Percentiles rank a stretch among this genome's conserved stretches.
Conservation (phyloP, 306 rosid genomes). For the Acacia acuminata region DNA sequence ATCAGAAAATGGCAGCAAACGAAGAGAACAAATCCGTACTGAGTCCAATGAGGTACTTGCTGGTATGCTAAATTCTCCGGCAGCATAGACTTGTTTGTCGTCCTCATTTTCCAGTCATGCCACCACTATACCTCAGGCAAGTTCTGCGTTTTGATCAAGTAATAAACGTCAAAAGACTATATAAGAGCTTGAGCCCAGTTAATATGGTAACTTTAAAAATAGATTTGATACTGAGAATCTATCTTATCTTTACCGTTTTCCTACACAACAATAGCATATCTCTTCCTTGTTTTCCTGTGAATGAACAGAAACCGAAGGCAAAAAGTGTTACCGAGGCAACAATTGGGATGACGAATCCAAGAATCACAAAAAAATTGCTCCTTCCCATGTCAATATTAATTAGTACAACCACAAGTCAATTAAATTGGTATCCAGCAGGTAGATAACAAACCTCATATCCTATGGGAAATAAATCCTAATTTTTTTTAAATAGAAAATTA, state of each 20-base stretch:
- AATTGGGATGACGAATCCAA: slow-evolving; percentile 44
- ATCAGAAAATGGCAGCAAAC: too few species aligned
- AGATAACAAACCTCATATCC: too few species aligned
- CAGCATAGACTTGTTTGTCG: too few species aligned
- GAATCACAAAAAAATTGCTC: too few species aligned
- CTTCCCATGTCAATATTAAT: slow-evolving; percentile 33
- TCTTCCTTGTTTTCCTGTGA: slow-evolving; percentile 34
- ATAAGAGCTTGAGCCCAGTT: neutral
- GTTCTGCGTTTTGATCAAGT: slow-evolving; percentile 18
- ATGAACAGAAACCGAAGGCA: slow-evolving; percentile 41
- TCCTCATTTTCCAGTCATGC: neutral
- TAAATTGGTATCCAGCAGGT: too few species aligned
- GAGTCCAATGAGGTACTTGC: too few species aligned
- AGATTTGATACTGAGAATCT: neutral
- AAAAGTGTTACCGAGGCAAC: slow-evolving; percentile 37
- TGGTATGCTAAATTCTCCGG: too few species aligned
- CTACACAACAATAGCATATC: slow-evolving; percentile 19
- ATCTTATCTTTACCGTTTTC: slow-evolving; percentile 33
- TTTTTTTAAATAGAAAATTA: too few species aligned
- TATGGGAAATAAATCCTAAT: too few species aligned
- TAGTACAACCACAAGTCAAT: neutral
- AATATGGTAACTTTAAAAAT: neutral
- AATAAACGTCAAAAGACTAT: neutral
- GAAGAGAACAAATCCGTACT: too few species aligned
- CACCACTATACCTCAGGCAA: slow-evolving; percentile 23